These are phyloP conservation scores for Coccomyxa subellipsoidea DNA, from an alignment of 163 green algal species.

Conservation along the genomic window DNA sequence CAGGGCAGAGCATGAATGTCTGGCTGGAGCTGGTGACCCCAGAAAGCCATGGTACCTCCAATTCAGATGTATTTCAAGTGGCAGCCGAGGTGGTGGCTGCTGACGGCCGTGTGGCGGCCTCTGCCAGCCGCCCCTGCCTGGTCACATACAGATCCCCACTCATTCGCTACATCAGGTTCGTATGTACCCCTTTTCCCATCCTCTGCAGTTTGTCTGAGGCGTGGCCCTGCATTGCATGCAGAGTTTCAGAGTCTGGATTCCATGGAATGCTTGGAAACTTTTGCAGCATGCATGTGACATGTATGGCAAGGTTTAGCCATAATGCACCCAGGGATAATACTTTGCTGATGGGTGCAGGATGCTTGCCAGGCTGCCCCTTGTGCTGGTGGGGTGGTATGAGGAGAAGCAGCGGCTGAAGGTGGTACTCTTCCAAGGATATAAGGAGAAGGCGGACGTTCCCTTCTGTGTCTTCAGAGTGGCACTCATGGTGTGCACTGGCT, in stretches of 20 bases:
- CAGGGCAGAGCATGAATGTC: constrained; percentile 14
- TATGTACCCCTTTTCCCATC: background rate
- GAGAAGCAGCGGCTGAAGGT: constrained; percentile 17
- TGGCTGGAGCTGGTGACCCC: constrained; percentile 24
- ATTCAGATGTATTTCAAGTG: constrained; percentile 25
- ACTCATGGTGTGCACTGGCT: constrained; percentile 7
- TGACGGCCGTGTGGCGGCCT: background rate
- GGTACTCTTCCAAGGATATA: constrained; percentile 13
- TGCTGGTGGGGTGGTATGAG: constrained; percentile 16
- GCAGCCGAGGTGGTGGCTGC: constrained; percentile 13
- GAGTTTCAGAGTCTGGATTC: no score
- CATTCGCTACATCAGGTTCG: constrained; percentile 16
- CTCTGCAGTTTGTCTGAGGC: no score
- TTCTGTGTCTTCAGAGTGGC: constrained; percentile 19
- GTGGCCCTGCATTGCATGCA: no score
- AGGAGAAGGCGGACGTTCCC: background rate
- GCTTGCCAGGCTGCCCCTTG: constrained; percentile 9
- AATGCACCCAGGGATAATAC: no score
- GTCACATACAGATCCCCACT: constrained; percentile 15
- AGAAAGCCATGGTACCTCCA: constrained; percentile 6
- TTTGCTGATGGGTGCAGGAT: constrained; percentile 10
- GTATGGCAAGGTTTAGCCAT: no score
- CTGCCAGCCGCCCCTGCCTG: constrained; percentile 15
- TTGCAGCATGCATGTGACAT: no score
- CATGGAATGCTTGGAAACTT: no score